Evolutionary conservation across 176 grass and related monocot species (phyloP), one percentile per base, ranked within the genome.

Genomic region (Tillandsia leiboldiana): DNA sequence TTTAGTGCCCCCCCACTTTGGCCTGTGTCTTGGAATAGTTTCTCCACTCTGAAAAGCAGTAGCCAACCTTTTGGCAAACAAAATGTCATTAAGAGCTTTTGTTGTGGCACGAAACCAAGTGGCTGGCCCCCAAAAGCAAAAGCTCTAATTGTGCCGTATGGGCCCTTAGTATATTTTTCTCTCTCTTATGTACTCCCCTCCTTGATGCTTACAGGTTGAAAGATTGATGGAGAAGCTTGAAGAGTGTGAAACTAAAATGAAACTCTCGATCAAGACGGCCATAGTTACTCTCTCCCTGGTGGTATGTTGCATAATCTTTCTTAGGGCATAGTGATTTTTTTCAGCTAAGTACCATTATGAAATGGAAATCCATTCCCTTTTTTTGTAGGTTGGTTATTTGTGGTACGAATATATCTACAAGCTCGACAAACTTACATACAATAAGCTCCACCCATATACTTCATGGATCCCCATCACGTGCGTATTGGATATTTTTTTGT

Each of bases 391-490:
- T 68, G 87, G 76, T 63, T 90, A 83, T 54, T 69, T 86, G 20
- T 90, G 83, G 87, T 90, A 83, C 22, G 87, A 90, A 52, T 90
- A 86, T 75, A 83, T 90, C 73, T 90, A 90, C 69, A 90, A 83
- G 77, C 72, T 90, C 72, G 83, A 90, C 68, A 90, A 90, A 81
- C 1, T 86, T 74, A 79, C 83, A 29, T 90, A 90, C 73, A 90
- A 90, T 70, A 90, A 90, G 51, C 64, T 70, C 51, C 87, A 90
- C 72, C 83, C 87, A 20, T 90, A 90, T 64, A 86, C 87, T 54
- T 90, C 87, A 51, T 90, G 87, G 87, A 90, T 90, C 65, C 87
- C 87, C 69, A 90, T 90, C 49, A 90, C 87, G 87, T 86, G 64
- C 33, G 83, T 77, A 67, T 61, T 49, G 51, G 53, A 24, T 15